Evolutionary conservation across 2,329 filamentous ascomycete genomes (phyloP).

Genomic region (Thielaviopsis euricoi): DNA sequence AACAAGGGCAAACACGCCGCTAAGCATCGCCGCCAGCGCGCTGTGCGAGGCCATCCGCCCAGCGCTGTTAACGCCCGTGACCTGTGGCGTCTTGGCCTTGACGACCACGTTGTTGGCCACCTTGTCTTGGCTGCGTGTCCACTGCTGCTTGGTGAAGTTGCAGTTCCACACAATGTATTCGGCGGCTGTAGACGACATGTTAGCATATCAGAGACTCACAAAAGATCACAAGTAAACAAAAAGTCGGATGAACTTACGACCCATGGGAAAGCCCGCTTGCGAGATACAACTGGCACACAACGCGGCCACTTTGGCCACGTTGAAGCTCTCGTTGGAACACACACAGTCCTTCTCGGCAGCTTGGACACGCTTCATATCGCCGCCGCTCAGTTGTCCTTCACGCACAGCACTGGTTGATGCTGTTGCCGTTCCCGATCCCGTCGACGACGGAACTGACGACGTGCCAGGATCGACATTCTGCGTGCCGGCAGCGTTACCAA

Average conservation of each 20-base stretch:
- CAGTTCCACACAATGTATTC: conserved; percentile 21
- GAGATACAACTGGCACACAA: conserved; percentile 24
- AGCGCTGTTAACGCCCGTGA: conserved; percentile 12
- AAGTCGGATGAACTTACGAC: conserved; percentile 17
- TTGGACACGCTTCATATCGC: conserved; percentile 13
- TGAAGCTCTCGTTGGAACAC: conserved; percentile 24
- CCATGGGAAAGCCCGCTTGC: conserved; percentile 18
- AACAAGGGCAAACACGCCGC: not conserved
- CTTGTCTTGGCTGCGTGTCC: conserved; percentile 18
- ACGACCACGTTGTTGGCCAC: conserved; percentile 21
- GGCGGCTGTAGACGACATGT: conserved; percentile 18
- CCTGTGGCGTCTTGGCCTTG: conserved; percentile 18
- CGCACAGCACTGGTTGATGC: conserved; percentile 7
- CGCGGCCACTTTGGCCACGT: conserved; percentile 22
- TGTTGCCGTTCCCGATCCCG: conserved; percentile 5
- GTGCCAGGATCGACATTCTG: not conserved
- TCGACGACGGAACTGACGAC: not conserved
- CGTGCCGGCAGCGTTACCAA: conserved; percentile 12
- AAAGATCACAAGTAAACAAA: not conserved
- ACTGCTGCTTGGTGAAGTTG: conserved; percentile 19
- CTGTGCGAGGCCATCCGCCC: not conserved
- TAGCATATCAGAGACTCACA: not conserved
- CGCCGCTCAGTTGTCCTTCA: conserved; percentile 11
- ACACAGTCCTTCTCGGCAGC: conserved; percentile 22
- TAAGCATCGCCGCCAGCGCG: not conserved